A percentile compares a stretch with the other conserved stretches of the same genome.
These are phyloP conservation scores for Senna siamea DNA, from an alignment of 306 rosid genomes.

Conservation along the genomic window DNA sequence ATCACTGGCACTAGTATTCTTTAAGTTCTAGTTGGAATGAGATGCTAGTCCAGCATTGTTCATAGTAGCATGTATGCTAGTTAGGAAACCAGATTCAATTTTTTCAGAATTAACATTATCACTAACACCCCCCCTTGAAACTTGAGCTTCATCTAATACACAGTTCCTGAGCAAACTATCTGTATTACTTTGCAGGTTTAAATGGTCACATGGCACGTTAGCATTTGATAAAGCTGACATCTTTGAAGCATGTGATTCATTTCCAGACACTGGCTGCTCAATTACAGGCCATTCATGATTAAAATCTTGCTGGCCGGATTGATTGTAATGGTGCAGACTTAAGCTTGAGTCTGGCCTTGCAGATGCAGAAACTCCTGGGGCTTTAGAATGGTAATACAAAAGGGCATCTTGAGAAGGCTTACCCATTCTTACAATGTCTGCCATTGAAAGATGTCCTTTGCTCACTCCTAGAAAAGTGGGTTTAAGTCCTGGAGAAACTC, in stretches of 20 bases:
- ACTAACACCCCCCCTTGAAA: constrained; percentile 35
- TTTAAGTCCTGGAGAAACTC: constrained; percentile 46
- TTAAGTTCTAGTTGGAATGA: constrained; percentile 41
- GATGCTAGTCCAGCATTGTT: constrained; percentile 32
- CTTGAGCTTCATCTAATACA: constrained; percentile 43
- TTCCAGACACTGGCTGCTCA: constrained; percentile 47
- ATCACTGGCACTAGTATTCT: constrained; percentile 34
- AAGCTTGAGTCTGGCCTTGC: constrained; percentile 39
- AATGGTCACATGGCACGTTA: constrained; percentile 31
- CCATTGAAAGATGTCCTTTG: constrained; percentile 64
- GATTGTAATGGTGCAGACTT: constrained; percentile 31
- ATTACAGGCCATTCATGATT: constrained; percentile 53
- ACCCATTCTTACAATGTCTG: constrained; percentile 71
- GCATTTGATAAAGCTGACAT: constrained; percentile 39
- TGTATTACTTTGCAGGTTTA: constrained; percentile 35
- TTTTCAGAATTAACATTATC: constrained; percentile 38
- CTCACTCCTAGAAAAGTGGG: constrained; percentile 43
- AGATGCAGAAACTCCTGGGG: constrained; percentile 43
- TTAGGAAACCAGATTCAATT: constrained; percentile 37
- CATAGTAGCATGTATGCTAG: constrained; percentile 39
- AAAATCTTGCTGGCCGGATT: constrained; percentile 43
- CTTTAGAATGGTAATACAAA: constrained; percentile 38
- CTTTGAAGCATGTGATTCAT: constrained; percentile 5
- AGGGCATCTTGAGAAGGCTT: constrained; percentile 43
- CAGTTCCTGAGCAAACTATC: constrained; percentile 39